phyloP scores from a whole-genome alignment of 495 filamentous ascomycete species.

The Talaromyces liani region DNA sequence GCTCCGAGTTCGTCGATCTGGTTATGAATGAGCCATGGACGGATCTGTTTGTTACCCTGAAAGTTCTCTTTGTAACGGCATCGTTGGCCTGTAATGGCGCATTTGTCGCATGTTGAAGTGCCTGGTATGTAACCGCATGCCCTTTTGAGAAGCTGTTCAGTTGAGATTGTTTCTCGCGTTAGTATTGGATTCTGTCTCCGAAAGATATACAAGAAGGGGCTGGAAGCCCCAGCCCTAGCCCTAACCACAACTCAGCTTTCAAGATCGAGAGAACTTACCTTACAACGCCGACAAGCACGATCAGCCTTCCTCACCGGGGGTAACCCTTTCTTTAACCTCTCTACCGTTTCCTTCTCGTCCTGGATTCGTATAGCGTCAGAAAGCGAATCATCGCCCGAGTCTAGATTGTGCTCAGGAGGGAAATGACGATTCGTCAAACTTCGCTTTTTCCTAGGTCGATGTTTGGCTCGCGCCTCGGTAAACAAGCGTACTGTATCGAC shows the following conservation, averaged over 20 bases:
- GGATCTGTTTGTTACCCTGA: neutral
- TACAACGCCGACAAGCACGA: conserved; percentile 4
- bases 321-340: neutral
- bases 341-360: neutral
- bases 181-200: neutral
- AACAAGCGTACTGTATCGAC: neutral
- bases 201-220: neutral
- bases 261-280: neutral
- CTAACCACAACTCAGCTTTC: neutral
- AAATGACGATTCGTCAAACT: neutral
- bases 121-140: neutral
- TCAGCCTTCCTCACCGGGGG: neutral
- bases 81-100: neutral
- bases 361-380: neutral
- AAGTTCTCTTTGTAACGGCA: neutral
- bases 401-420: neutral
- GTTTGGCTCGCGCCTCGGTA: neutral
- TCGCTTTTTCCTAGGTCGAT: neutral
- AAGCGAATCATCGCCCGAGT: neutral
- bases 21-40: neutral
- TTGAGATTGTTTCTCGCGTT: neutral
- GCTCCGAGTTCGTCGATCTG: neutral
- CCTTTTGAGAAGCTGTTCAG: neutral
- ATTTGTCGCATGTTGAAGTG: neutral
- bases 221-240: neutral